A percentile compares a stretch with the other conserved stretches of the same genome.
phyloP scores from a whole-genome alignment of 106 monocot genomes.

The Dioscorea alata region DNA sequence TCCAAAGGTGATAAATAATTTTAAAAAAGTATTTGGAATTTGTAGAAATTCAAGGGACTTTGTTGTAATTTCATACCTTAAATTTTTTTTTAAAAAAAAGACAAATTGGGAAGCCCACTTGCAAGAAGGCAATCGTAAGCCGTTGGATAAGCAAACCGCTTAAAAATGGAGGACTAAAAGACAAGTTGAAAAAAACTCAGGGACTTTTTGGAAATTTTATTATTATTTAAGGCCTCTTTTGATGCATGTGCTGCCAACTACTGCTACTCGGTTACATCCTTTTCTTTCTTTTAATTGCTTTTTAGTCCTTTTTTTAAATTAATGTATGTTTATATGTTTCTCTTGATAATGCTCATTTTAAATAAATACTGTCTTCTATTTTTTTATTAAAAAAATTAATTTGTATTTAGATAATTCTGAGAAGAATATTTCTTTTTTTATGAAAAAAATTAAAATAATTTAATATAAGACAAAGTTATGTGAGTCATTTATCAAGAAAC shows the following conservation, averaged over 20 bases:
- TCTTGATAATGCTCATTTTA: too few species aligned
- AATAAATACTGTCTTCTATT: too few species aligned
- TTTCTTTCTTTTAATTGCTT: not conserved
- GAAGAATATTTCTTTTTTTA: too few species aligned
- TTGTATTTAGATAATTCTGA: too few species aligned
- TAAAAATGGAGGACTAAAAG: not conserved
- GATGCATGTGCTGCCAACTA: not conserved
- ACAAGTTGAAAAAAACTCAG: not conserved
- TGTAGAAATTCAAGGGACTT: not conserved
- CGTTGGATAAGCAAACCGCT: not conserved
- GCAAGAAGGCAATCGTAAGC: not conserved
- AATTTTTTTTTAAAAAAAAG: not conserved
- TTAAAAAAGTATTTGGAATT: not conserved
- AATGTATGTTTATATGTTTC: too few species aligned
- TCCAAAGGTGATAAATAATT: not conserved
- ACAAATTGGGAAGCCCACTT: not conserved
- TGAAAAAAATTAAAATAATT: too few species aligned
- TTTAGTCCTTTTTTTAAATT: too few species aligned
- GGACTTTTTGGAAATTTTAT: not conserved
- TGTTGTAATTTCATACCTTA: not conserved
- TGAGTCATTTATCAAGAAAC: too few species aligned
- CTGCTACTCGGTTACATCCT: not conserved
- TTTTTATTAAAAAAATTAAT: too few species aligned
- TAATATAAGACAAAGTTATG: too few species aligned
- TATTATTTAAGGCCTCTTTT: not conserved